Evolutionary conservation across 345 rosid species (phyloP), one percentile per base, ranked within the genome.

Genomic region (Reutealis trisperma): DNA sequence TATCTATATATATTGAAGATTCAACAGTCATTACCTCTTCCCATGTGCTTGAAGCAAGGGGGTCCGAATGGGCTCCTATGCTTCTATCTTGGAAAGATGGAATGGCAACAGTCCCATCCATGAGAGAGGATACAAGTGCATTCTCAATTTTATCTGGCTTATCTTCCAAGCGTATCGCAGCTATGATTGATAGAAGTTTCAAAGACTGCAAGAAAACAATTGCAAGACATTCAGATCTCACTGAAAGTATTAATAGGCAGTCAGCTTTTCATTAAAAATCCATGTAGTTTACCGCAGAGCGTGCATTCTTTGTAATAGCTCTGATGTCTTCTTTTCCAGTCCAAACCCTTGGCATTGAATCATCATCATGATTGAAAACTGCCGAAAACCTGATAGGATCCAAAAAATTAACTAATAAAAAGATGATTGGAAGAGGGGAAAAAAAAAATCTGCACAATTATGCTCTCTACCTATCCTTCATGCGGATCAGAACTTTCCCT

Each of bases 301-400:
- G 89, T 45, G 93, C 97, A 71, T 90, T 90, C 84, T 83, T 89
- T 52, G 89, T 87, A 62, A 92, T 89, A 79, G 83, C 77, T 76
- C 82, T 86, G 25, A 88, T 89, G 82, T 92, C 93, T 81, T 92
- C 90, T 80, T 89, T 90, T 75, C 92, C 88, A 52, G 93, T 86
- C 94, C 97, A 92, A 80, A 89, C 77, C 75, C 94, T 84, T 62
- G 94, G 93, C 90, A 90, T 82, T 63, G 90, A 89, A 74, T 88
- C 94, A 71, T 84, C 76, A 69, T 90, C 91, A 81, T 87, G 92
- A 83, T 79, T 89, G 82, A 92, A 92, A 82, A 89, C 88, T 9
- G 86, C 77, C 61, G 89, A 82, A 83, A 92, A 92, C 85, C 97
- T 92, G 87, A 85, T 71, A 71, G 49, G 60, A 70, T 72, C 49